A percentile compares a stretch with the other conserved stretches of the same genome.
Evolutionary conservation across 441 rosid genomes (phyloP).

Genomic region (Croton laevigatus): DNA sequence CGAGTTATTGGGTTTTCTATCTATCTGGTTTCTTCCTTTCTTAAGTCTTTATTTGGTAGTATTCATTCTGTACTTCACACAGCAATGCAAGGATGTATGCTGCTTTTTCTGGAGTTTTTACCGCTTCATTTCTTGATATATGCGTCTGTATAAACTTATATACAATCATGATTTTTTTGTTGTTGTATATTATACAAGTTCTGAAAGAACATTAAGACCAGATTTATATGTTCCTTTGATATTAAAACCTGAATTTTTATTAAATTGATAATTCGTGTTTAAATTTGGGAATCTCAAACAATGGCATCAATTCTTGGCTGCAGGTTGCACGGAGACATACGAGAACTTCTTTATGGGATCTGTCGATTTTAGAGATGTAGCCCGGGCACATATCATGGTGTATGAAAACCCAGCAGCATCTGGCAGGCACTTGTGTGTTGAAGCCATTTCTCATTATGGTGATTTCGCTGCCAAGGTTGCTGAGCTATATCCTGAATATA

Average conservation of each 20-base stretch:
- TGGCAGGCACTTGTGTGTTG: constrained; percentile 84
- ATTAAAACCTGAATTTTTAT: neutral
- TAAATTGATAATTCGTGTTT: neutral
- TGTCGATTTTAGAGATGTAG: constrained; percentile 86
- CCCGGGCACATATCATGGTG: constrained; percentile 79
- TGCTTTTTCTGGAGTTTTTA: neutral
- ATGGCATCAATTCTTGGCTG: constrained; percentile 1
- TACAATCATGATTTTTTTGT: neutral
- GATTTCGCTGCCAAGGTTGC: constrained; percentile 86
- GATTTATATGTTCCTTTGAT: neutral
- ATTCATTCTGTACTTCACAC: neutral
- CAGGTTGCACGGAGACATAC: constrained; percentile 81
- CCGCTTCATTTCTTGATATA: neutral
- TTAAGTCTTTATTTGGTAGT: neutral
- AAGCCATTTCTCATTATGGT: constrained; percentile 84
- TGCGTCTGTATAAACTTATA: neutral
- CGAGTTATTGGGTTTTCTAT: no score
- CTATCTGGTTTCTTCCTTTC: no score
- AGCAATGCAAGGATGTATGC: neutral
- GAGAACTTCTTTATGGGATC: constrained; percentile 77
- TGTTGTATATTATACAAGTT: neutral
- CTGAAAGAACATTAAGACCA: neutral
- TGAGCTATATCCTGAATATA: constrained; percentile 81
- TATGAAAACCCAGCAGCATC: constrained; percentile 69
- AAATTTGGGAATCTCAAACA: neutral